Conservation (phyloP, 2,329 filamentous ascomycete species). For the Fusarium vanettenii region DNA sequence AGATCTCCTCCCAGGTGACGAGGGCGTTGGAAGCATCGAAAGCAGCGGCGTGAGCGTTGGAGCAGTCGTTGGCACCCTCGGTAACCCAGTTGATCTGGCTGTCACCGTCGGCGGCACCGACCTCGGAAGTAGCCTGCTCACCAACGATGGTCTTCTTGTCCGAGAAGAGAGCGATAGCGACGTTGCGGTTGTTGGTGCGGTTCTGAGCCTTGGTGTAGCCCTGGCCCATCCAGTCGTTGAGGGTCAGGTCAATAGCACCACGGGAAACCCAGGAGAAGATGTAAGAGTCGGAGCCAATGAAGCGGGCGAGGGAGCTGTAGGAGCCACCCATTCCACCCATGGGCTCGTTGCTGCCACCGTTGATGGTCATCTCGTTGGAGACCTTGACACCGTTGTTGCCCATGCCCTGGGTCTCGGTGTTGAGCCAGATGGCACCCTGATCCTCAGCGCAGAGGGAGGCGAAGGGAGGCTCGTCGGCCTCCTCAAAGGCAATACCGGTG, state of each 20-base stretch:
- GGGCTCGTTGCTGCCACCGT: slow-evolving; percentile 67
- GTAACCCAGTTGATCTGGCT: slow-evolving; percentile 71
- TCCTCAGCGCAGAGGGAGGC: slow-evolving; percentile 71
- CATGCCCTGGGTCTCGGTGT: slow-evolving; percentile 70
- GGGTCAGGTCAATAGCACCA: slow-evolving; percentile 64
- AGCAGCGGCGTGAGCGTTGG: slow-evolving; percentile 68
- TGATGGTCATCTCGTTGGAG: slow-evolving; percentile 71
- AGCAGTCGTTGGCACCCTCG: slow-evolving; percentile 60
- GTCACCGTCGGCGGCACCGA: slow-evolving; percentile 65
- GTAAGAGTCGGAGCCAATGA: slow-evolving; percentile 62
- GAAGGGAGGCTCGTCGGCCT: slow-evolving; percentile 67
- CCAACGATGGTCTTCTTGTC: slow-evolving; percentile 69
- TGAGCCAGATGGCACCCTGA: slow-evolving; percentile 73
- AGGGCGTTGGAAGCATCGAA: slow-evolving; percentile 65
- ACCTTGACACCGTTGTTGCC: slow-evolving; percentile 64
- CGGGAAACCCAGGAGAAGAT: slow-evolving; percentile 73
- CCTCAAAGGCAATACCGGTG: slow-evolving; percentile 72
- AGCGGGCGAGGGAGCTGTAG: slow-evolving; percentile 67
- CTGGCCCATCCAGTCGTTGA: slow-evolving; percentile 68
- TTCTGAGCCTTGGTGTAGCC: slow-evolving; percentile 64
- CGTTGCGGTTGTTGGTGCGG: slow-evolving; percentile 68
- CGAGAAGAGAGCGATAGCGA: slow-evolving; percentile 67
- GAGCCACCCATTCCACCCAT: slow-evolving; percentile 74
- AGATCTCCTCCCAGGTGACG: slow-evolving; percentile 71
- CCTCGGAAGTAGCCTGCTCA: slow-evolving; percentile 63